A percentile compares a stretch with the other conserved stretches of the same genome.
Evolutionary conservation across 805 yeast species (phyloP).

Genomic region (Wickerhamiella lipophila): DNA sequence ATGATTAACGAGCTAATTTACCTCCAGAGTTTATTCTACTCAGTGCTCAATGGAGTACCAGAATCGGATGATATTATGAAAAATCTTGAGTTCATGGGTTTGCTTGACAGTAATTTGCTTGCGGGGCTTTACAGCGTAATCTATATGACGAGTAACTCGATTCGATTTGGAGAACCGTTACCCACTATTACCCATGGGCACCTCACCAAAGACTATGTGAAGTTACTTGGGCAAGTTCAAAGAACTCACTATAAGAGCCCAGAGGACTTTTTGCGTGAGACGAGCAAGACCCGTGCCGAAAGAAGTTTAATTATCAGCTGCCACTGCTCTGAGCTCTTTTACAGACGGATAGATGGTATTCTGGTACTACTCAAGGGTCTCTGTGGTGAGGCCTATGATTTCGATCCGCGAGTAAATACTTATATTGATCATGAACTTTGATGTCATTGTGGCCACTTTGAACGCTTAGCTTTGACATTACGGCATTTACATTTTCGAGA

Average conservation of each 20-base stretch:
- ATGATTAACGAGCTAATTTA: slow-evolving; percentile 21
- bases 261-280: not conserved
- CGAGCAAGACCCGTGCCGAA: not conserved
- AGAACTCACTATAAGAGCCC: not conserved
- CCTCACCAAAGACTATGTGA: slow-evolving; percentile 11
- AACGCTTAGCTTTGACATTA: no score
- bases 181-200: slow-evolving; percentile 27
- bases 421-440: not conserved
- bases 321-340: slow-evolving; percentile 4
- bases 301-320: not conserved
- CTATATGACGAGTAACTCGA: slow-evolving; percentile 26
- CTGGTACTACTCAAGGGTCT: slow-evolving; percentile 5
- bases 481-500: no score
- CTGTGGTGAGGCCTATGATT: slow-evolving; percentile 9
- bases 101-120: slow-evolving; percentile 23
- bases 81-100: slow-evolving; percentile 22
- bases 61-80: slow-evolving; percentile 20
- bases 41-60: slow-evolving; percentile 22
- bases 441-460: no score
- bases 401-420: slow-evolving; percentile 3
- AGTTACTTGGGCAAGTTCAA: not conserved
- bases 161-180: slow-evolving; percentile 23
- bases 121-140: slow-evolving; percentile 25
- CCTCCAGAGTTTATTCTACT: slow-evolving; percentile 22
- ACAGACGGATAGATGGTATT: slow-evolving; percentile 3